phyloP scores from a whole-genome alignment of 352 stramenopile genomes.

The Globisporangium solare region DNA sequence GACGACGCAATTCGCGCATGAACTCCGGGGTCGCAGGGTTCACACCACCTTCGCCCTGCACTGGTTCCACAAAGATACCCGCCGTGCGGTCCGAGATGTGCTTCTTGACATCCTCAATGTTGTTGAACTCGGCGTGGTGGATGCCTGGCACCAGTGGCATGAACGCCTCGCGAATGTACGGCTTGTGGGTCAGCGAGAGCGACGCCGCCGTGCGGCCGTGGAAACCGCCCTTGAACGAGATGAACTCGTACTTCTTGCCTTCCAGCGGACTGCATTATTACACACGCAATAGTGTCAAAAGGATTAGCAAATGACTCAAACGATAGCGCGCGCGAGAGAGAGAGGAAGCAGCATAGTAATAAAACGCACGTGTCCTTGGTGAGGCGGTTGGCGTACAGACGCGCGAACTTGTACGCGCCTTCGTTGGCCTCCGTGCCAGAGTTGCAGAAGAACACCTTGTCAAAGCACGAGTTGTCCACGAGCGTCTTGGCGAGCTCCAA shows the following conservation, averaged over 20 bases:
- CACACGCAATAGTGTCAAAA: too few relatives aligned
- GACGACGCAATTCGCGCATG: slow-evolving; percentile 81
- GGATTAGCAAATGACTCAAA: not conserved
- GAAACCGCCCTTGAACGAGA: slow-evolving; percentile 87
- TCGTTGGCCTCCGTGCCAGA: slow-evolving; percentile 90
- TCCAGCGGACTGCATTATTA: slow-evolving; percentile 38
- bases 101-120: slow-evolving; percentile 76
- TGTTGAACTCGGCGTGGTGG: slow-evolving; percentile 74
- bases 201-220: slow-evolving; percentile 75
- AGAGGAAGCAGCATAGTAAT: not conserved
- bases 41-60: slow-evolving; percentile 94
- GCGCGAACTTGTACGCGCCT: slow-evolving; percentile 84
- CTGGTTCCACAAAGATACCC: slow-evolving; percentile 78
- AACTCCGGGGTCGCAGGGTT: slow-evolving; percentile 89
- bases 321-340: not conserved
- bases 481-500: slow-evolving; percentile 93
- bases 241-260: slow-evolving; percentile 78
- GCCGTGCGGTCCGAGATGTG: slow-evolving; percentile 72
- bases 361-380: slow-evolving; percentile 60
- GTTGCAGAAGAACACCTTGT: slow-evolving; percentile 99
- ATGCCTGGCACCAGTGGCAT: slow-evolving; percentile 74
- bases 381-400: slow-evolving; percentile 66
- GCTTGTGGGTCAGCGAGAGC: slow-evolving; percentile 85
- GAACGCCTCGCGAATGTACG: slow-evolving; percentile 81
- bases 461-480: slow-evolving; percentile 93